Base-by-base conservation (phyloP, 2,329 filamentous ascomycete genomes). In the Aspergillus costaricaensis region DNA sequence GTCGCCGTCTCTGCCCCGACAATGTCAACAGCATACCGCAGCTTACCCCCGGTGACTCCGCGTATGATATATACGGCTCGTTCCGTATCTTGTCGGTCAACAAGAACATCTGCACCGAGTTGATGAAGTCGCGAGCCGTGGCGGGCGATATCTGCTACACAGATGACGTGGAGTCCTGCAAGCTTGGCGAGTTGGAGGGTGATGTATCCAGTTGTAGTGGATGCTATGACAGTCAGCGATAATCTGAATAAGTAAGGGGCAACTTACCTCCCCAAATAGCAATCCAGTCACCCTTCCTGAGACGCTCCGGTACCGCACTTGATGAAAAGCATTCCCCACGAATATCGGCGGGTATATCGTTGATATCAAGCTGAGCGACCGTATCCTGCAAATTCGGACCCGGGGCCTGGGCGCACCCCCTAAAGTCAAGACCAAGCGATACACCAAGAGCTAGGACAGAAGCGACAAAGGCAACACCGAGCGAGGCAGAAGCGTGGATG, bases 391-490 rank as follows among this genome's bases (percentile, higher is more conserved):
- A 73, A 69, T 91, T 82, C 0, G 88, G 88, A 0, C 89, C 87
- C 3, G 69, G 66, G 2, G 63, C 82, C 69, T n/a, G 54, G 39
- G 1, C 76, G 2, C 68, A 56, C 1, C 17, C 36, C 0, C 69
- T 77, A 62, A 92, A 91, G 70, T 89, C 84, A 3, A 91, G 71
- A 0, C 90, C 90, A 63, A 91, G 82, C 65, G 87, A 91, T 39
- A 92, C 81, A 0, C 89, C 88, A 0, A 92, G 73, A 0, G 87
- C 84, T 0, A 92, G 73, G 0, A 82, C 84, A 0, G 90, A 86
- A 0, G 89, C 88, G 0, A 91, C 88, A 63, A 88, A 91, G 0
- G 88, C 88, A 0, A 91, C 89, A 1, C 89, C 89, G 0, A 91
- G 72, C 0, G 87, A 85, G 0, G 88, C 85, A 0, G 84, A 87